Base-by-base conservation (phyloP, 441 rosid species). In the Macaranga tanarius region DNA sequence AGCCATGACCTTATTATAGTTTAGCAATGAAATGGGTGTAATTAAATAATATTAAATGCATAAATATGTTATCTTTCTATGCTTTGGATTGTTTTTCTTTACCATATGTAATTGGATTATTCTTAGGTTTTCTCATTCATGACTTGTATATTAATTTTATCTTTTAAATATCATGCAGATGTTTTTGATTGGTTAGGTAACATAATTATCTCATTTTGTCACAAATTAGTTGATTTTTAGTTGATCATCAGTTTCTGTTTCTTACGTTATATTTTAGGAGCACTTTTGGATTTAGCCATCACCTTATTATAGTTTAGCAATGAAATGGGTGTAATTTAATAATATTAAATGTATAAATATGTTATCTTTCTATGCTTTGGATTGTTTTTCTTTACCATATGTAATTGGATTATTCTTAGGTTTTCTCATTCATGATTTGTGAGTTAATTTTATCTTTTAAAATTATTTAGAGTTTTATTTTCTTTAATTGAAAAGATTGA, bases 181-280 rank as follows among this genome's bases (percentile, higher is more conserved):
- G 97, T 97, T 77, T 90, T 93, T 25, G 98, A 93, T 69, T 93
- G 98, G 98, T 77, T 89, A 69, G 94, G 96, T 89, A 79, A 80
- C 75, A 63, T 54, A 61, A 28, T 56, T 38, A 13, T 38, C 51
- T 20, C 2, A 7, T n/a, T n/a, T n/a, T n/a, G n/a, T 31, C 4
- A 50, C 10, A 10, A 55, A 28, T 54, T 47, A 26, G 28, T 55
- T 17, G 11, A n/a, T 44, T 73, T 25, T 73, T 16, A 22, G 10
- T 22, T 42, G 10, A 34, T 57, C 2, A 19, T 15, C 17, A 47
- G 58, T 47, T 26, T 47, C 40, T 26, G 38, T 66, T 48, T 66
- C n/a, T 25, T 47, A 20, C 2, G 15, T 17, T 26, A 10, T 25
- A 31, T 31, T 40, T 58, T 38, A 15, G 19, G 13, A 19, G 5